Evolutionary conservation across 805 yeast species (phyloP).

Genomic region (Priceomyces castillae): DNA sequence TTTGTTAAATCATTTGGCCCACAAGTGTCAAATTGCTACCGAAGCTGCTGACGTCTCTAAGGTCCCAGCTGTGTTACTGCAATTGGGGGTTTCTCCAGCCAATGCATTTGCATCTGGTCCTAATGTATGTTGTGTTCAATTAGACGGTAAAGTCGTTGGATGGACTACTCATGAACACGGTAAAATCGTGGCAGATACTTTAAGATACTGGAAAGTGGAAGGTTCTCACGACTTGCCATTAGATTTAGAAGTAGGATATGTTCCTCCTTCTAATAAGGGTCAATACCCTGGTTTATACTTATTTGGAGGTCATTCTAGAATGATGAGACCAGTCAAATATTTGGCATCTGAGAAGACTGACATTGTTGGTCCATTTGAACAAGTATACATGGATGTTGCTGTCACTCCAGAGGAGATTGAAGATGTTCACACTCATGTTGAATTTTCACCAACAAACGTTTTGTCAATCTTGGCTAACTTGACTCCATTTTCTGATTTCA

Average conservation of each 20-base stretch:
- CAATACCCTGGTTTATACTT: conserved; percentile 95
- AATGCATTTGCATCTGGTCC: conserved; percentile 87
- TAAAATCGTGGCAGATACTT: conserved; percentile 77
- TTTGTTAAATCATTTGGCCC: conserved; percentile 91
- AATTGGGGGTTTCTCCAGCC: conserved; percentile 80
- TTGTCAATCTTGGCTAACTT: conserved; percentile 92
- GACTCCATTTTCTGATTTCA: conserved; percentile 97
- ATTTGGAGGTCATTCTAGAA: conserved; percentile 89
- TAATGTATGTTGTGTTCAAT: conserved; percentile 80
- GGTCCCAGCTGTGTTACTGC: conserved; percentile 62
- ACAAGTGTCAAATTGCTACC: conserved; percentile 88
- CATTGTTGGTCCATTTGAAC: conserved; percentile 95
- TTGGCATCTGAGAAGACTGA: conserved; percentile 81
- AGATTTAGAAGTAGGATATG: conserved; percentile 89
- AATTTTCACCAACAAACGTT: conserved; percentile 91
- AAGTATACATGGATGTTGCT: conserved; percentile 94
- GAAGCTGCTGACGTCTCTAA: conserved; percentile 66
- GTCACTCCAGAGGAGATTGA: conserved; percentile 90
- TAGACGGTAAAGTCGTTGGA: conserved; percentile 90
- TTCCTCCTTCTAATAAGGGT: conserved; percentile 93
- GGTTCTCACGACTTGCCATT: conserved; percentile 75
- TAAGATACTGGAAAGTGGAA: conserved; percentile 90
- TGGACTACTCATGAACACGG: conserved; percentile 94
- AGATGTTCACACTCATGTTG: conserved; percentile 85
- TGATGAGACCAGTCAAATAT: conserved; percentile 94